Percentiles rank a stretch among this genome's conserved stretches.
Conservation (phyloP, 306 rosid species). For the Coriaria nepalensis region DNA sequence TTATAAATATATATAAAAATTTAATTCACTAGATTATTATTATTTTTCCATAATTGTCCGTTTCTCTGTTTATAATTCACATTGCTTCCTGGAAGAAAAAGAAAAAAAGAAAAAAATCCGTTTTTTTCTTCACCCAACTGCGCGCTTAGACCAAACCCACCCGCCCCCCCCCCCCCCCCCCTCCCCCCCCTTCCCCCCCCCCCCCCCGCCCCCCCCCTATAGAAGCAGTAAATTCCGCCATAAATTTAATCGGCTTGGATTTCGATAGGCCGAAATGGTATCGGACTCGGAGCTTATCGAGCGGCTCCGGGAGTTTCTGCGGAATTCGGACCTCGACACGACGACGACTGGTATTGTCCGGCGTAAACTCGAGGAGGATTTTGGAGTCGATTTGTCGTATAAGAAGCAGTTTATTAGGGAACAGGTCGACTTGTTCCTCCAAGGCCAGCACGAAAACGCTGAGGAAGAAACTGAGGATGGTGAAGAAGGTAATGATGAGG, state of each 20-base stretch:
- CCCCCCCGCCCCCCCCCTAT: slow-evolving; percentile 4
- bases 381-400: slow-evolving; percentile 52
- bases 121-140: slow-evolving; percentile 8
- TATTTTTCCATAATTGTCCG: too few species aligned
- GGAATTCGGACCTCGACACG: slow-evolving; percentile 53
- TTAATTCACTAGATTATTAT: too few species aligned
- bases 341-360: slow-evolving; percentile 60
- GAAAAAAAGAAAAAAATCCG: too few species aligned
- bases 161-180: slow-evolving; percentile 3
- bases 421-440: slow-evolving; percentile 64
- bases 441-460: slow-evolving; percentile 22
- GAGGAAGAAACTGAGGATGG: slow-evolving; percentile 11
- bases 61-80: too few species aligned
- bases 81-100: too few species aligned
- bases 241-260: background rate
- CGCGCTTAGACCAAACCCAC: too few species aligned
- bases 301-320: slow-evolving; percentile 64
- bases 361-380: slow-evolving; percentile 57
- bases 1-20: too few species aligned
- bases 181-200: slow-evolving; percentile 5
- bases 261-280: slow-evolving; percentile 26
- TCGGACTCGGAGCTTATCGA: slow-evolving; percentile 68
- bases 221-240: background rate
- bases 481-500: slow-evolving; percentile 10
- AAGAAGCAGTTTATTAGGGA: slow-evolving; percentile 55